Percentiles rank a stretch among this genome's conserved stretches.
Evolutionary conservation across 768 basidiomycete genomes (phyloP).

Genomic region (Boletus eberwhitei): DNA sequence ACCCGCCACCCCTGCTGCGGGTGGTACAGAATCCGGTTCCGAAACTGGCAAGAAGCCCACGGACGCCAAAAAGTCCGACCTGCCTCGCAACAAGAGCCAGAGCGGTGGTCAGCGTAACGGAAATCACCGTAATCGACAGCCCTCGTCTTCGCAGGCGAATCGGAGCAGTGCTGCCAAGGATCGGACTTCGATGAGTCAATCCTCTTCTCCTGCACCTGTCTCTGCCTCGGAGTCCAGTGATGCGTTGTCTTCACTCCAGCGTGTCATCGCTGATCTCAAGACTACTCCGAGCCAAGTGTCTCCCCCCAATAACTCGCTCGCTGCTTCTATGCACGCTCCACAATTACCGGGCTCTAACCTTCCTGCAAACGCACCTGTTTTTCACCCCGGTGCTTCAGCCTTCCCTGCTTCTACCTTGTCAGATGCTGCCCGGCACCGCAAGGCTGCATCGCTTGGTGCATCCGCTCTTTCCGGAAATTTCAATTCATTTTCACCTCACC

Average conservation of each 20-base stretch:
- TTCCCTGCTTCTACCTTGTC: conserved; percentile 46
- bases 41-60: conserved; percentile 64
- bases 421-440: conserved; percentile 70
- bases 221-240: conserved; percentile 66
- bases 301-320: conserved; percentile 37
- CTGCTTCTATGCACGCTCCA: conserved; percentile 45
- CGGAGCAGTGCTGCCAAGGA: conserved; percentile 51
- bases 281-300: conserved; percentile 55
- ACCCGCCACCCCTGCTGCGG: conserved; percentile 33
- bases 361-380: conserved; percentile 65
- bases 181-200: conserved; percentile 38
- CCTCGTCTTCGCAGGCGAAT: conserved; percentile 56
- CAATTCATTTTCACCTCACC: conserved; percentile 72
- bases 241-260: conserved; percentile 83
- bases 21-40: conserved; percentile 62
- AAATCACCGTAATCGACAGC: conserved; percentile 53
- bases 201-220: conserved; percentile 46
- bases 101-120: conserved; percentile 44
- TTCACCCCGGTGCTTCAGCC: conserved; percentile 63
- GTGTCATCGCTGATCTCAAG: conserved; percentile 93
- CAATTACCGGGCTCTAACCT: conserved; percentile 49
- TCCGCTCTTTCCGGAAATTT: conserved; percentile 56
- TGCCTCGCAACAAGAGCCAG: conserved; percentile 51
- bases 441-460: conserved; percentile 71
- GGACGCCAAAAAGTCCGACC: conserved; percentile 51